phyloP scores from a whole-genome alignment of 2,329 filamentous ascomycete species.

The Blastomyces gilchristii region DNA sequence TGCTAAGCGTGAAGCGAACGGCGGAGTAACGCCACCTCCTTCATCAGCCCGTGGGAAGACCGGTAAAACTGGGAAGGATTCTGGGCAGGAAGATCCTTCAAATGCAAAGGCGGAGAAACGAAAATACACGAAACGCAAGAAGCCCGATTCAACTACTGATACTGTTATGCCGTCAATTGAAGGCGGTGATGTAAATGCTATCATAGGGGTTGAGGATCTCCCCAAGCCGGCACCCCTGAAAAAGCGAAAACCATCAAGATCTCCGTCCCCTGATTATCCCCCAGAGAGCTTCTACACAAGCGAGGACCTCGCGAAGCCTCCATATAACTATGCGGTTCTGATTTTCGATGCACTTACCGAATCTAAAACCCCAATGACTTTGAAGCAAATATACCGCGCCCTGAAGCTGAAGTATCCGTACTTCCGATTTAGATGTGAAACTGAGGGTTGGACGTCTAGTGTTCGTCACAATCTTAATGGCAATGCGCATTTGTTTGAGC shows the following conservation, averaged over 20 bases:
- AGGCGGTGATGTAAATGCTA: conserved; percentile 26
- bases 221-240: conserved; percentile 38
- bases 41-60: conserved; percentile 20
- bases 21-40: conserved; percentile 36
- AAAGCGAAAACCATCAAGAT: conserved; percentile 45
- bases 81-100: conserved; percentile 27
- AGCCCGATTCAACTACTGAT: conserved; percentile 34
- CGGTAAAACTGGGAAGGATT: conserved; percentile 23
- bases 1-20: conserved; percentile 39
- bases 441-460: conserved; percentile 56
- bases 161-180: conserved; percentile 36
- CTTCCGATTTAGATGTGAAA: conserved; percentile 51
- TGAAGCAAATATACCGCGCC: conserved; percentile 56
- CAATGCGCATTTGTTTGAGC: conserved; percentile 49
- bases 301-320: conserved; percentile 53
- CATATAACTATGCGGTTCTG: conserved; percentile 52
- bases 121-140: conserved; percentile 41
- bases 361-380: conserved; percentile 47
- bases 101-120: conserved; percentile 37
- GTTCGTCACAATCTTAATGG: conserved; percentile 54
- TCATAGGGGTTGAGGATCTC: conserved; percentile 33
- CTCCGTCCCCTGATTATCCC: conserved; percentile 52
- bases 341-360: conserved; percentile 54
- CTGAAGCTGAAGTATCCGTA: conserved; percentile 55
- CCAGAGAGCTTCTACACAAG: conserved; percentile 50